Percentiles rank a stretch among this genome's conserved stretches.
Conservation (phyloP, 805 yeast species). For the Candida golubevii region DNA sequence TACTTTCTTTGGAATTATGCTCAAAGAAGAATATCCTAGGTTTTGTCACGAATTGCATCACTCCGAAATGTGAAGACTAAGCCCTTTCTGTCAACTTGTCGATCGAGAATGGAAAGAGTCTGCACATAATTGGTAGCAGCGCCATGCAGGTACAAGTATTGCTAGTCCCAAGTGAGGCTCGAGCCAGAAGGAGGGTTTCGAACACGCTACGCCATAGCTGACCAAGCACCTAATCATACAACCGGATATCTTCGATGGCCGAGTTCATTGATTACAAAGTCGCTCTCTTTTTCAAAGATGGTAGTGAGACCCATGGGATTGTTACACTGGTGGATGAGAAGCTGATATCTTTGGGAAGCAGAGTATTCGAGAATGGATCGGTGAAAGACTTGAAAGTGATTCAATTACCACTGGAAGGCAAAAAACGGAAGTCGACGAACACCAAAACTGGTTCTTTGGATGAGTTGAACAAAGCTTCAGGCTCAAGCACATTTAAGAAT, state of each 20-base stretch:
- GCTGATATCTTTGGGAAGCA: slow-evolving; percentile 25
- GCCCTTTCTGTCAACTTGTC: too few relatives aligned
- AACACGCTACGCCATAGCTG: too few relatives aligned
- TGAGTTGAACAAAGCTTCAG: slow-evolving; percentile 23
- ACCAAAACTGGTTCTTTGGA: slow-evolving; percentile 20
- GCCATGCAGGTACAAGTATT: too few relatives aligned
- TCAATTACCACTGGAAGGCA: slow-evolving; percentile 41
- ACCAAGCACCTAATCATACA: too few relatives aligned
- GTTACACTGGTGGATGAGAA: slow-evolving; percentile 31
- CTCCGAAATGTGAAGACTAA: too few relatives aligned
- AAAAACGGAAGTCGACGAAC: slow-evolving; percentile 6
- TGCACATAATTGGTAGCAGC: too few relatives aligned
- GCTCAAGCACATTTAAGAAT: slow-evolving; percentile 8
- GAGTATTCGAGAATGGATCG: slow-evolving; percentile 27
- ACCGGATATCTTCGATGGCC: neutral
- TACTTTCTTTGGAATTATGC: too few relatives aligned
- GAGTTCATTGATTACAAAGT: slow-evolving; percentile 42
- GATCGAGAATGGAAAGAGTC: too few relatives aligned
- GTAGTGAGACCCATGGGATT: slow-evolving; percentile 30
- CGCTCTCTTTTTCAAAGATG: slow-evolving; percentile 35
- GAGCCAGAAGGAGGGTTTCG: too few relatives aligned
- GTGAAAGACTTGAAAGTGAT: slow-evolving; percentile 55
- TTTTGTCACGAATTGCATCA: too few relatives aligned
- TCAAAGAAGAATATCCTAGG: too few relatives aligned
- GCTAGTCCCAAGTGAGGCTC: too few relatives aligned